phyloP scores from a whole-genome alignment of 148 eudicot species.

The Fallopia convolvulus region DNA sequence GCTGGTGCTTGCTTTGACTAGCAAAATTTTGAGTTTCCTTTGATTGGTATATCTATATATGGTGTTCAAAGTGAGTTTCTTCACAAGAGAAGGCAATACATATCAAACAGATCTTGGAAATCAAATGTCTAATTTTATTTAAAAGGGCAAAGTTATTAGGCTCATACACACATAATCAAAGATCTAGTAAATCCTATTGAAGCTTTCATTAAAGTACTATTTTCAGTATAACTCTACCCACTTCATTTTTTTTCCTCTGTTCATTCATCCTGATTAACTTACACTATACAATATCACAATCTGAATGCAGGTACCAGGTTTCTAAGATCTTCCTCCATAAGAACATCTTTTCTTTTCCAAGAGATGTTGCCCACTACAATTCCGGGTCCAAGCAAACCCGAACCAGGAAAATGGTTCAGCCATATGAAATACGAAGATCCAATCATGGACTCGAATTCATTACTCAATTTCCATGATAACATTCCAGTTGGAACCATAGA shows the following conservation, averaged over 20 bases:
- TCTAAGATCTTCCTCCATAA: slow-evolving; percentile 26
- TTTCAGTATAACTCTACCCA: not conserved
- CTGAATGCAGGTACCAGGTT: slow-evolving; percentile 26
- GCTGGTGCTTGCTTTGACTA: not conserved
- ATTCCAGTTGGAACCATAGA: not conserved
- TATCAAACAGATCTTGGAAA: not conserved
- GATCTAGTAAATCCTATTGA: too few species aligned
- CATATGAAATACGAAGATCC: slow-evolving; percentile 15
- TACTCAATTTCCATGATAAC: slow-evolving; percentile 9
- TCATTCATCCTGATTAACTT: not conserved
- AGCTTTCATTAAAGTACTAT: not conserved
- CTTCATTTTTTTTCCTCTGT: not conserved
- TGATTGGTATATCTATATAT: not conserved
- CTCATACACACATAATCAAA: not conserved
- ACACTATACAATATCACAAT: not conserved
- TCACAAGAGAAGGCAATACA: not conserved
- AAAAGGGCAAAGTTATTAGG: not conserved
- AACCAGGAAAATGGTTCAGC: slow-evolving; percentile 11
- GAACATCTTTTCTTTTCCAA: slow-evolving; percentile 39
- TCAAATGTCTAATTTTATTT: not conserved
- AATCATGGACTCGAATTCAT: not conserved
- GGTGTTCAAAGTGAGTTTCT: not conserved
- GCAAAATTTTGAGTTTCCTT: not conserved
- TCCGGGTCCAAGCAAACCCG: slow-evolving; percentile 20
- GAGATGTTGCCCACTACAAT: slow-evolving; percentile 26